Base-by-base conservation (phyloP, 208 protist genomes). In the Leishmania tarentolae region DNA sequence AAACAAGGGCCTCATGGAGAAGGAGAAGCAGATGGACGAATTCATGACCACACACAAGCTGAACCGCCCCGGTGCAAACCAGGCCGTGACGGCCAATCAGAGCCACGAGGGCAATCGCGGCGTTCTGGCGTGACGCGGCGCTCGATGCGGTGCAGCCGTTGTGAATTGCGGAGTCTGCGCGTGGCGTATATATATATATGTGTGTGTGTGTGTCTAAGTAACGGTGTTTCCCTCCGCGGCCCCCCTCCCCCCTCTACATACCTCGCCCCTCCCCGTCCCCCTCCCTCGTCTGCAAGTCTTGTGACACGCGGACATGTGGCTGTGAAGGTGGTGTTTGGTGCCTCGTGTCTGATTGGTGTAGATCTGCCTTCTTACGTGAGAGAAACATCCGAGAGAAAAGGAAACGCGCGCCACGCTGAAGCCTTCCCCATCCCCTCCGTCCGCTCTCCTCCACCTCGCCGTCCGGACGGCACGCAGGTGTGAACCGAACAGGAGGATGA, bases 21-120 rank as follows among this genome's bases (percentile, higher is more conserved):
- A 96, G 83, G 91, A 98, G 72, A 90, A 89, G 72, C 83, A 94
- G 74, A 96, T 98, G 91, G 89, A 97, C 24, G 92, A 95, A n/a
- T 98, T 96, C 86, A 94, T 95, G 65, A 82, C 83, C 50, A 88
- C 88, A 78, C 88, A 98, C 83, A 90, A 95, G 71, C 88, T 95
- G 44, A 91, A 83, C 83, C 87, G 88, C 53, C 83, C 88, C 2
- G 88, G 88, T 2, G 57, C 57, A n/a, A 83, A 88, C 65, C 86
- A 93, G 79, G 85, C 79, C 28, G 85, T 80, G 59, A 82, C 78
- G 21, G 76, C 83, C 21, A 59, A 71, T 65, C 69, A 83, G 71
- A 80, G 59, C 68, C 77, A 75, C 75, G 85, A 87, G 24, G 84
- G 76, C 66, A 88, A 80, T 53, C 90, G 90, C 47, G 93, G 93